phyloP scores from a whole-genome alignment of 1,139 yeast species.

The Debaryomyces robertsiae region DNA sequence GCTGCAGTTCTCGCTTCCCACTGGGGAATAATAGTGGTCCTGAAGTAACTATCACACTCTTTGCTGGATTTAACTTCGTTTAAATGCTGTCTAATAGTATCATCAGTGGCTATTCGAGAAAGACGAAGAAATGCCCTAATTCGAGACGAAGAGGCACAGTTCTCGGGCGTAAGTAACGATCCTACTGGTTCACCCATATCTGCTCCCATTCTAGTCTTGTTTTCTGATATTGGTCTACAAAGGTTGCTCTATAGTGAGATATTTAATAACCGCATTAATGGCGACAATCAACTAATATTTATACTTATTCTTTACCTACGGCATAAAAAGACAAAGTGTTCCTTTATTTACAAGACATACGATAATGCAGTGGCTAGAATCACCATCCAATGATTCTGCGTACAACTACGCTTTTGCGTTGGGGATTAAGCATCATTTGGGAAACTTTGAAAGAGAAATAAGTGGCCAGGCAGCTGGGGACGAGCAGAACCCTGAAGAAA shows the following conservation, averaged over 20 bases:
- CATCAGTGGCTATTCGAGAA: constrained; percentile 44
- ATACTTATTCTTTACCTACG: not conserved
- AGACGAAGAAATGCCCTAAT: constrained; percentile 42
- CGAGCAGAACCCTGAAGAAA: constrained; percentile 10
- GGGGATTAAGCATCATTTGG: constrained; percentile 22
- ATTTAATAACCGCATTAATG: constrained; percentile 2
- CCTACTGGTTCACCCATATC: not conserved
- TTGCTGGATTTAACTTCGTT: constrained; percentile 26
- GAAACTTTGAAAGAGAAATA: constrained; percentile 8
- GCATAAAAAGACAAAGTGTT: not conserved
- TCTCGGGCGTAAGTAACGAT: constrained; percentile 28
- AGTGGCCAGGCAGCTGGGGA: not conserved
- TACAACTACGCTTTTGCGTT: constrained; percentile 24
- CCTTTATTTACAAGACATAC: not conserved
- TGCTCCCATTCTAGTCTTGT: constrained; percentile 4
- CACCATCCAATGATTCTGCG: constrained; percentile 14
- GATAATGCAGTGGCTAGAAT: constrained; percentile 10
- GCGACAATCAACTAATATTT: not conserved
- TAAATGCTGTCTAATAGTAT: constrained; percentile 40
- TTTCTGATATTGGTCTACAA: too few relatives aligned
- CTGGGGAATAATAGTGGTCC: constrained; percentile 33
- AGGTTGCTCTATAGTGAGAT: constrained; percentile 4
- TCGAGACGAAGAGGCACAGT: constrained; percentile 37
- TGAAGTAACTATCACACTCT: constrained; percentile 35
- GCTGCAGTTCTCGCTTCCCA: constrained; percentile 37